phyloP scores from a whole-genome alignment of 2,329 filamentous ascomycete species.

The Fusarium denticulatum region DNA sequence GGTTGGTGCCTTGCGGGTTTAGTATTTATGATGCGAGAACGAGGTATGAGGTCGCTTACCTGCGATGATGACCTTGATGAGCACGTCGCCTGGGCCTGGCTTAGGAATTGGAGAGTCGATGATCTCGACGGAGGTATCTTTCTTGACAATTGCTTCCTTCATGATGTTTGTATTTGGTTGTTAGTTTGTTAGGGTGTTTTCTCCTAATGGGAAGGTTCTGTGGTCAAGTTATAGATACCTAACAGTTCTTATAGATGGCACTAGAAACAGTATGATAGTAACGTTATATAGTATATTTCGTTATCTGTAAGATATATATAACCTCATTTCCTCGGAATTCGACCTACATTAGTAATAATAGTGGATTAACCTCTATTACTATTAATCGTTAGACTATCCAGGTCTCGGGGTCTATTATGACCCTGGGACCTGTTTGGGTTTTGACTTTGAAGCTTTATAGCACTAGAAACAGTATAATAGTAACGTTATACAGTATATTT shows the following conservation, averaged over 20 bases:
- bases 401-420: background rate
- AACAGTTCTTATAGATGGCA: background rate
- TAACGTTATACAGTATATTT: background rate
- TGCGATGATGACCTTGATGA: constrained; percentile 16
- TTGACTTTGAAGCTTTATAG: fast-evolving
- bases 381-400: background rate
- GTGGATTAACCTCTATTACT: background rate
- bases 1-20: constrained; percentile 29
- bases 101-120: constrained; percentile 8
- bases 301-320: background rate
- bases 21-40: fast-evolving
- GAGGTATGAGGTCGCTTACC: background rate
- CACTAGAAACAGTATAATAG: fast-evolving
- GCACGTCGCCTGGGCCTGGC: background rate
- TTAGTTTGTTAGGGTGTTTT: background rate
- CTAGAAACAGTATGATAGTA: background rate
- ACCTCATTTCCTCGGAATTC: background rate
- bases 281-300: background rate
- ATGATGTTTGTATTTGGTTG: background rate
- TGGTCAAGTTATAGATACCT: fast-evolving
- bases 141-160: constrained; percentile 24
- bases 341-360: background rate
- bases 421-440: background rate
- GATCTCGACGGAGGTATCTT: constrained; percentile 2
- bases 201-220: fast-evolving